phyloP scores from a whole-genome alignment of 306 rosid species.

The Elaeagnus macrophylla region DNA sequence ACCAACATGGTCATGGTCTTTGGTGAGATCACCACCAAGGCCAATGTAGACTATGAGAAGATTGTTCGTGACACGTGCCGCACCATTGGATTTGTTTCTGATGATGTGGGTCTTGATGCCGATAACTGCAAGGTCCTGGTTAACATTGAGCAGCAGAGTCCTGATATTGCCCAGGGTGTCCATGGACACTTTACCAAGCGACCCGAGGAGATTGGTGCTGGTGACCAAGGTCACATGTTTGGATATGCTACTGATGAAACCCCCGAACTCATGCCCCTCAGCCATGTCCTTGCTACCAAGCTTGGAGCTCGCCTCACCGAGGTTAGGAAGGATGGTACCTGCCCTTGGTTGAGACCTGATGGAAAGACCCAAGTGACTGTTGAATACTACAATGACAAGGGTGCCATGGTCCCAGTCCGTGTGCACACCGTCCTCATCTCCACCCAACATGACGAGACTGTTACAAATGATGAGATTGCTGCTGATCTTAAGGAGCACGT shows the following conservation, averaged over 20 bases:
- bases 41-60: constrained; percentile 86
- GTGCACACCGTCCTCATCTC: constrained; percentile 99
- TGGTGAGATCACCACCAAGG: constrained; percentile 99
- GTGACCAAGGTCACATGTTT: constrained; percentile 99
- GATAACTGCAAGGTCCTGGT: constrained; percentile 98
- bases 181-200: constrained; percentile 99
- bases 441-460: constrained; percentile 98
- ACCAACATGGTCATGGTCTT: constrained; percentile 99
- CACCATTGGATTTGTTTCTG: constrained; percentile 73
- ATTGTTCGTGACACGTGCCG: constrained; percentile 96
- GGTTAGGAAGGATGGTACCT: constrained; percentile 93
- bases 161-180: constrained; percentile 99
- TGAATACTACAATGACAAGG: constrained; percentile 78
- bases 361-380: constrained; percentile 98
- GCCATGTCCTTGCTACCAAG: constrained; percentile 95
- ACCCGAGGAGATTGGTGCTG: constrained; percentile 99
- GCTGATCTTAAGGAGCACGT: constrained; percentile 94
- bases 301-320: constrained; percentile 89
- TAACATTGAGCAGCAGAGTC: constrained; percentile 99
- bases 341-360: constrained; percentile 95
- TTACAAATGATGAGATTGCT: constrained; percentile 87
- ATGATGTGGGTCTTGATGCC: constrained; percentile 96
- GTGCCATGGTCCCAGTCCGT: constrained; percentile 94
- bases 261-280: constrained; percentile 90
- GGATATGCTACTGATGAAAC: constrained; percentile 99